A percentile compares a stretch with the other conserved stretches of the same genome.
Conservation (phyloP, 495 filamentous ascomycete species). For the Penicillium daleae region DNA sequence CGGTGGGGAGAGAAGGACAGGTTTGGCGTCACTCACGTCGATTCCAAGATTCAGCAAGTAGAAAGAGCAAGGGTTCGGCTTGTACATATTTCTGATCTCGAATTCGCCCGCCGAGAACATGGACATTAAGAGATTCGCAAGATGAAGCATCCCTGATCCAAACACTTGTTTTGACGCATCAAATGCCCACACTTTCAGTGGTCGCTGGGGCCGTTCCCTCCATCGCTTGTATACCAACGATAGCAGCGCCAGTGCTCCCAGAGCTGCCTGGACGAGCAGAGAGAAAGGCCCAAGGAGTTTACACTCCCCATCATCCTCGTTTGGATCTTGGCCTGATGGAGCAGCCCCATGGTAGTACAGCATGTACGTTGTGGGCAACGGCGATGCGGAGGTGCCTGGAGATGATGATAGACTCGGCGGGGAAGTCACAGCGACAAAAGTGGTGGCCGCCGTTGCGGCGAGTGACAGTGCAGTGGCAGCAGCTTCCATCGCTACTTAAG, state of each 20-base stretch:
- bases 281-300: conserved; percentile 84
- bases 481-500: conserved; percentile 4
- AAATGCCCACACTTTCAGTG: conserved; percentile 93
- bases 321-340: conserved; percentile 16
- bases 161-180: conserved; percentile 98
- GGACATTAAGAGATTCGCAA: conserved; percentile 91
- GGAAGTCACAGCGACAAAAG: conserved; percentile 24
- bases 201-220: conserved; percentile 87
- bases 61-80: conserved; percentile 94
- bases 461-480: conserved; percentile 19
- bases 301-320: conserved; percentile 69
- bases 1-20: background rate
- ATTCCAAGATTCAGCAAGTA: conserved; percentile 93
- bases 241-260: conserved; percentile 81
- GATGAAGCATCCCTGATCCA: conserved; percentile 85
- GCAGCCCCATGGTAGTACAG: conserved; percentile 25
- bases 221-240: conserved; percentile 92
- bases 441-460: conserved; percentile 26
- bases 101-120: conserved; percentile 87
- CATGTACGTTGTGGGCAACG: conserved; percentile 14
- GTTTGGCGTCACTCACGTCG: conserved; percentile 69
- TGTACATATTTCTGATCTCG: conserved; percentile 60
- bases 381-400: conserved; percentile 10
- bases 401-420: conserved; percentile 11
- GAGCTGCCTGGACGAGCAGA: conserved; percentile 81